A percentile compares a stretch with the other conserved stretches of the same genome.
Evolutionary conservation across 2,329 filamentous ascomycete species (phyloP).

Genomic region (Pestalotiopsis sp.): DNA sequence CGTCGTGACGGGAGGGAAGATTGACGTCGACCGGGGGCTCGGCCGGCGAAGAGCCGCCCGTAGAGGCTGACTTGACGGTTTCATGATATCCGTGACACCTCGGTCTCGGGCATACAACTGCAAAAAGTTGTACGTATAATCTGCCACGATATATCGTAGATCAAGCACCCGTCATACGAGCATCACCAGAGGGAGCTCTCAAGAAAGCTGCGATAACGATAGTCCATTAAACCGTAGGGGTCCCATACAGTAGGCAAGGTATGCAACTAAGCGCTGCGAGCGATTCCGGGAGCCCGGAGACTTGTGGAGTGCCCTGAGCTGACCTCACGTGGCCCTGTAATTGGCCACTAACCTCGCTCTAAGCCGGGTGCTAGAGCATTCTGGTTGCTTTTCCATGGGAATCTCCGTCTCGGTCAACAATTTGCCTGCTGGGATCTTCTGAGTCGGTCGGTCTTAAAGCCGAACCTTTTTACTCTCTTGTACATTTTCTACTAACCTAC

Average conservation of each 20-base stretch:
- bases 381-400: background rate
- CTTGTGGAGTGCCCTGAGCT: slow-evolving; percentile 3
- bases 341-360: slow-evolving; percentile 11
- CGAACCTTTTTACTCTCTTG: background rate
- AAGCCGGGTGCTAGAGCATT: slow-evolving; percentile 8
- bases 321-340: slow-evolving; percentile 7
- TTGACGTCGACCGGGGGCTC: background rate
- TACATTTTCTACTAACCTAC: background rate
- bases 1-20: background rate
- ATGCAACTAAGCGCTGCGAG: background rate
- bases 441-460: background rate
- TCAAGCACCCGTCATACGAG: slow-evolving; percentile 4
- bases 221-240: slow-evolving; percentile 6
- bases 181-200: background rate
- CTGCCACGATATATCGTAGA: background rate
- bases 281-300: background rate
- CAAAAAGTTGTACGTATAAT: background rate
- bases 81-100: background rate
- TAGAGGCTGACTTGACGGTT: background rate
- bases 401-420: slow-evolving; percentile 4
- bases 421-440: slow-evolving; percentile 2
- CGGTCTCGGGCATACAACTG: background rate
- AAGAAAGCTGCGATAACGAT: slow-evolving; percentile 11
- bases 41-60: background rate
- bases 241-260: background rate